Base-by-base conservation (phyloP, 2,329 filamentous ascomycete genomes). In the Aspergillus tanneri region DNA sequence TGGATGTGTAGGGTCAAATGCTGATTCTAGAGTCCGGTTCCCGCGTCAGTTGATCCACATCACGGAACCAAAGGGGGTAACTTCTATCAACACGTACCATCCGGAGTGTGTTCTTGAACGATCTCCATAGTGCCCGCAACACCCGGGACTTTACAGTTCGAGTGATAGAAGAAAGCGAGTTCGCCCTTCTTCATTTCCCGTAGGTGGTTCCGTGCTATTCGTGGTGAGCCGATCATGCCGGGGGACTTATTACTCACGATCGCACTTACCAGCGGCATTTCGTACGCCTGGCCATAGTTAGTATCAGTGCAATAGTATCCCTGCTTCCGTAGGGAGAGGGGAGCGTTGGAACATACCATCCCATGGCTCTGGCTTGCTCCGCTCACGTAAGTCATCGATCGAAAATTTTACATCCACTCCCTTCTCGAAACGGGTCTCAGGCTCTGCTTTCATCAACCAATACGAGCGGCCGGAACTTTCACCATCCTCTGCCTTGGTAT, bases 161-260 rank as follows among this genome's bases (percentile, higher is more conserved):
- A 95, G 71, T 96, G 92, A 66, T 97, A 97, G 74, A 99, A 97
- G 73, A 99, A 97, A 21, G 90, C 91, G 24, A 91, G 77, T 64
- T 99, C 93, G 42, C 91, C 91, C 47, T 85, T 84, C 60, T 88
- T 90, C 93, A 99, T 99, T 7, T 84, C 82, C 23, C 88, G 83
- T 72, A 99, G 85, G 66, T 96, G 90, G 63, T 96, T 97, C 21
- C 89, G 83, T 5, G 92, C 92, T 71, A 67, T 36, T 44, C 28
- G 8, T 34, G 14, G 55, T 67, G 34, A 65, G 60, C 36, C 25
- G 10, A 2, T 24, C 28, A 14, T 44, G 41, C 28, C 14, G 24
- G 23, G 24, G 14, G 14, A 43, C 18, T 40, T 11, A 22, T n/a
- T 35, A 7, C 23, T 19, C 18, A n/a, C 5, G 18, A 16, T 7